These are phyloP conservation scores for Conidiobolus incongruus DNA, from an alignment of 371 early-diverging fungal genomes.

Conservation along the genomic window DNA sequence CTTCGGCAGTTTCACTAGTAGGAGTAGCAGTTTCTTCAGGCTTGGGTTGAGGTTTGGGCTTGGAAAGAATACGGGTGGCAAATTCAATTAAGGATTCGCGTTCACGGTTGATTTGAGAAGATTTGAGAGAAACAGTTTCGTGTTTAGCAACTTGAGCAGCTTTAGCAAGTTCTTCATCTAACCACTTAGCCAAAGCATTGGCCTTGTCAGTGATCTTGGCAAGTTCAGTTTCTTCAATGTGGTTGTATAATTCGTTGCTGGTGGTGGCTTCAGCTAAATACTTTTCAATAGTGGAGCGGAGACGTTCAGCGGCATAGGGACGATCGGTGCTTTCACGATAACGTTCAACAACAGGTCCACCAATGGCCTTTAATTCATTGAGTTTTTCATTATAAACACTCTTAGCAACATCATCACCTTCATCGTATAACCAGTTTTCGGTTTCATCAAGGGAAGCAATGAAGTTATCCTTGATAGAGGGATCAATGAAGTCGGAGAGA, in stretches of 20 bases:
- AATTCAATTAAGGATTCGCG: slow-evolving; percentile 16
- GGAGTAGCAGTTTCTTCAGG: slow-evolving; percentile 22
- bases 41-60: slow-evolving; percentile 82
- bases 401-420: slow-evolving; percentile 84
- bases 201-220: slow-evolving; percentile 51
- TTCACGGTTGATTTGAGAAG: slow-evolving; percentile 51
- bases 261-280: slow-evolving; percentile 42
- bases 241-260: slow-evolving; percentile 64
- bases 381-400: slow-evolving; percentile 71
- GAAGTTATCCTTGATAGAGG: slow-evolving; percentile 44
- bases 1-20: slow-evolving; percentile 19
- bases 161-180: slow-evolving; percentile 53
- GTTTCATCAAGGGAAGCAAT: slow-evolving; percentile 37
- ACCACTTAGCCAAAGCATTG: slow-evolving; percentile 64
- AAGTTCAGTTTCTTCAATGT: slow-evolving; percentile 71
- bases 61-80: slow-evolving; percentile 55
- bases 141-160: slow-evolving; percentile 51
- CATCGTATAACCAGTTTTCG: slow-evolving; percentile 95
- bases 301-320: slow-evolving; percentile 51
- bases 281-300: slow-evolving; percentile 52
- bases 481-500: slow-evolving; percentile 50
- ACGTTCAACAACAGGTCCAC: slow-evolving; percentile 61
- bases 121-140: slow-evolving; percentile 41
- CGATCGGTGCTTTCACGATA: slow-evolving; percentile 68
- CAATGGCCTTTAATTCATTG: slow-evolving; percentile 49